These are phyloP conservation scores for Coniochaeta prunicola DNA, from an alignment of 2,329 filamentous ascomycete species.

Conservation along the genomic window DNA sequence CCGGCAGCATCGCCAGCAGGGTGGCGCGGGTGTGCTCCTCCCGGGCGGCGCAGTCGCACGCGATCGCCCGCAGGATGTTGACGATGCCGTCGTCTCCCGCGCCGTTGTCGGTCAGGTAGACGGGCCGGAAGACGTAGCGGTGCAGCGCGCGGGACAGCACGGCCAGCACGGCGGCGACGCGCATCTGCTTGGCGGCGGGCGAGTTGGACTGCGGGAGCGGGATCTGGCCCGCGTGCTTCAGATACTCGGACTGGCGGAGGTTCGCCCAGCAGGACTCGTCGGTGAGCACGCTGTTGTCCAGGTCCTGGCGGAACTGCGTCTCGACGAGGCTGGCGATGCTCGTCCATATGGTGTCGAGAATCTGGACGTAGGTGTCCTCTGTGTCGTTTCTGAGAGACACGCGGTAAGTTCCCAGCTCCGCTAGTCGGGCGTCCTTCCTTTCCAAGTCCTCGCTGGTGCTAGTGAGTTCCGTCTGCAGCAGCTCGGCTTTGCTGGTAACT, in stretches of 20 bases:
- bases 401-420: constrained; percentile 21
- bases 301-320: constrained; percentile 22
- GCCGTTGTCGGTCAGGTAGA: constrained; percentile 16
- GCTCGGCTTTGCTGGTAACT: constrained; percentile 11
- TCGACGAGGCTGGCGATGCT: constrained; percentile 23
- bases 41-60: constrained; percentile 19
- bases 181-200: constrained; percentile 26
- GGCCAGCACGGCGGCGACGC: constrained; percentile 24
- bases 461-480: constrained; percentile 15
- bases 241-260: constrained; percentile 21
- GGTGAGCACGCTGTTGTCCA: constrained; percentile 19
- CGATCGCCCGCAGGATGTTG: constrained; percentile 20
- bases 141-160: constrained; percentile 23
- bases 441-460: constrained; percentile 15
- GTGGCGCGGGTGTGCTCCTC: constrained; percentile 24
- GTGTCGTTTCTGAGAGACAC: constrained; percentile 18
- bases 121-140: constrained; percentile 25
- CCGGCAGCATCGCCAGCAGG: constrained; percentile 21
- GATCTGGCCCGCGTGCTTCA: constrained; percentile 22
- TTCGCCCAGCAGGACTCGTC: constrained; percentile 26
- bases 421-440: constrained; percentile 14
- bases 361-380: constrained; percentile 23
- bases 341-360: constrained; percentile 27
- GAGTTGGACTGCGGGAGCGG: constrained; percentile 27
- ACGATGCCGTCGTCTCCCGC: constrained; percentile 17